phyloP scores from a whole-genome alignment of 495 filamentous ascomycete genomes.

The Massariosphaeria phaeospora region DNA sequence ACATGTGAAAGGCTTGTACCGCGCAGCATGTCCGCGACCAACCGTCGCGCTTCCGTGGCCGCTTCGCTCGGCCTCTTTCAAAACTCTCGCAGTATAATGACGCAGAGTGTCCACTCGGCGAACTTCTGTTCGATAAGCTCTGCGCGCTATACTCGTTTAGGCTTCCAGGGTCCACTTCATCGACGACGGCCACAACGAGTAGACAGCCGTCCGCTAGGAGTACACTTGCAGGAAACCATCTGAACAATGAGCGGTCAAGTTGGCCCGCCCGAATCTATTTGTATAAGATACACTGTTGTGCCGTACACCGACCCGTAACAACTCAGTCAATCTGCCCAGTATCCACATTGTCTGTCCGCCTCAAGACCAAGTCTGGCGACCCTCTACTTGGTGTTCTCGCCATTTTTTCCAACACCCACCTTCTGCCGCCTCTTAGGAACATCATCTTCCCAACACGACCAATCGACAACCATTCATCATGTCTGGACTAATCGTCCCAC shows the following conservation, averaged over 20 bases:
- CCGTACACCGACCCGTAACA: neutral
- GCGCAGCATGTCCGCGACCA: neutral
- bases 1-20: neutral
- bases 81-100: conserved; percentile 11
- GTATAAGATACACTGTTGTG: neutral
- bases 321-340: conserved; percentile 11
- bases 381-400: too few species aligned
- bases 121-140: conserved; percentile 17
- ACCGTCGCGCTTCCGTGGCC: neutral
- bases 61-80: neutral
- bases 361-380: too few species aligned
- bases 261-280: too few species aligned
- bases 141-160: neutral
- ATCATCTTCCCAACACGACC: neutral
- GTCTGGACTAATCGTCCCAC: conserved; percentile 19
- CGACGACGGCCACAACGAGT: neutral
- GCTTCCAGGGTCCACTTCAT: conserved; percentile 11
- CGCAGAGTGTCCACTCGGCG: neutral
- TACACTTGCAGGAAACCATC: neutral
- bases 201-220: neutral
- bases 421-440: too few species aligned
- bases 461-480: conserved; percentile 16
- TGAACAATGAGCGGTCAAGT: too few species aligned
- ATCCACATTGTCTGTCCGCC: conserved; percentile 4
- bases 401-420: too few species aligned